Base-by-base conservation (phyloP, 2,329 filamentous ascomycete species). In the Fusarium decemcellulare region DNA sequence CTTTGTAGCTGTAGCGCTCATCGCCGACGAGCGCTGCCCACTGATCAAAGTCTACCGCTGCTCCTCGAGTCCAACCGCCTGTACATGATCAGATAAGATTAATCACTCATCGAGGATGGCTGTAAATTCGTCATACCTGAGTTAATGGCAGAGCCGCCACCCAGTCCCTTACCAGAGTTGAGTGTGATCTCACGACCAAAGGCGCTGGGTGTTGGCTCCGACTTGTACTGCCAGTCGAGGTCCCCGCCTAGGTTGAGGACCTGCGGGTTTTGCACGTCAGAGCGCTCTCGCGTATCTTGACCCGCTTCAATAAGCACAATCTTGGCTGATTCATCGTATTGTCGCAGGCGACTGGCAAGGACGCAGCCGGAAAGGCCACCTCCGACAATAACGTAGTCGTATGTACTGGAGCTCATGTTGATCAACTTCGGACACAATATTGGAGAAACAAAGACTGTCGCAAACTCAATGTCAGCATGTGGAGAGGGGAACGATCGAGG, bases 41-140 rank as follows among this genome's bases (percentile, higher is more conserved):
- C 46, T 79, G 76, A 23, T 86, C 79, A 15, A 82, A 87, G 66
- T 86, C 84, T 7, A 74, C 70, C 3, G 76, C 74, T 34, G 80
- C 77, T 2, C 84, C 84, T 32, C 84, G 82, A 27, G 81, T 81
- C 77, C 83, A 84, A 6, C 75, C 76, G 7, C 79, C 80, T 75
- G 10, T 7, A 8, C 5, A 1, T 11, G 6, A 6, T 40, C 29
- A 12, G 15, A 6, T 5, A 2, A 44, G 18, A 54, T 40, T 34
- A 51, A 46, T 15, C 10, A 2, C 5, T 2, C 2, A 8, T 2
- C 3, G 7, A 3, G 6, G 14, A 43, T 5, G 16, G 9, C 18
- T 5, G 1, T 2, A 15, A 14, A 1, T 12, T 32, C 4, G 3
- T 47, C 30, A 15, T 67, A 65, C 78, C 77, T 16, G 76, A 81